Evolutionary conservation across 2,329 filamentous ascomycete species (phyloP).

Genomic region (Huntiella abstrusa): DNA sequence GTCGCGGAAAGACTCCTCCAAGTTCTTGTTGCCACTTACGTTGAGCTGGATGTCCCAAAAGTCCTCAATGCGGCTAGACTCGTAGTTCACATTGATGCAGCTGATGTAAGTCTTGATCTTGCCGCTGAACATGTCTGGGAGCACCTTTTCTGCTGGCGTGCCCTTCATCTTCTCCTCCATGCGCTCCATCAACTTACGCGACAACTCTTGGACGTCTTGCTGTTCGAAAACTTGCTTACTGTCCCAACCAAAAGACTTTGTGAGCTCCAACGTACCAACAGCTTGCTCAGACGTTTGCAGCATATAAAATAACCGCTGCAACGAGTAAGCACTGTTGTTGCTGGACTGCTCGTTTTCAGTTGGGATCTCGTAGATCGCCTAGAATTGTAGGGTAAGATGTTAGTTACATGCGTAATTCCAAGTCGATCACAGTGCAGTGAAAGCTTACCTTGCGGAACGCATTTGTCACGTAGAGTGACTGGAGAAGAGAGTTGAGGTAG

Average conservation of each 20-base stretch:
- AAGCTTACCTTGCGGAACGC: constrained; percentile 64
- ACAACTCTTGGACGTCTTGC: constrained; percentile 94
- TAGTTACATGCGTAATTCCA: not conserved
- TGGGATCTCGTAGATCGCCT: constrained; percentile 94
- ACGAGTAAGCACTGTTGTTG: constrained; percentile 76
- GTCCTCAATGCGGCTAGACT: constrained; percentile 86
- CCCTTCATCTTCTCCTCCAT: constrained; percentile 98
- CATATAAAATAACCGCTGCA: constrained; percentile 88
- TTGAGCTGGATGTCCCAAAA: constrained; percentile 99
- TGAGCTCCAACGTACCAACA: constrained; percentile 82
- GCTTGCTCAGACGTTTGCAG: constrained; percentile 71
- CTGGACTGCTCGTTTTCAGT: constrained; percentile 68
- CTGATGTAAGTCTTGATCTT: constrained; percentile 98
- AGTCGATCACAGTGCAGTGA: too few species aligned
- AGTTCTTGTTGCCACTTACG: constrained; percentile 78
- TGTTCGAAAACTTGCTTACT: constrained; percentile 96
- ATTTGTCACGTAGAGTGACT: constrained; percentile 76
- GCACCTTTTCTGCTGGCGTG: constrained; percentile 71
- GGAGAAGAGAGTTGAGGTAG: constrained; percentile 68
- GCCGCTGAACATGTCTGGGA: constrained; percentile 83
- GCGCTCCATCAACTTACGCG: constrained; percentile 89
- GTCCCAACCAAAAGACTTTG: constrained; percentile 95
- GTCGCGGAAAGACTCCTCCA: constrained; percentile 88
- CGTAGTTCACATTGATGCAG: constrained; percentile 95
- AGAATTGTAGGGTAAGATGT: not conserved